Conservation (phyloP, 257 asterid genomes). For the Rehmannia glutinosa region DNA sequence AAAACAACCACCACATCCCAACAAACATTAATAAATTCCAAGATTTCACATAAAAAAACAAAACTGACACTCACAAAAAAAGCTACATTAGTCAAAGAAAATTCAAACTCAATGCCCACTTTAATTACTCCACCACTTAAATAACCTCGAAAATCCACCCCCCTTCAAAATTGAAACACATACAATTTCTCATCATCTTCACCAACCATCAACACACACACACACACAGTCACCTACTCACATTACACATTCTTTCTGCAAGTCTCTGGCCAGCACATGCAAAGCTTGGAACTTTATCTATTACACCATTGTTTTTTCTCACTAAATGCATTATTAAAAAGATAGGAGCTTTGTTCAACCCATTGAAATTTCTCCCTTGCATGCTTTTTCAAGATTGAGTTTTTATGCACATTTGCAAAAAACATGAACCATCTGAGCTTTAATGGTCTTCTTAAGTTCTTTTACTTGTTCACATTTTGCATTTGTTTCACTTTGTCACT, state of each 20-base stretch:
- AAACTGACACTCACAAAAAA: neutral
- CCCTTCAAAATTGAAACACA: slow-evolving; percentile 24
- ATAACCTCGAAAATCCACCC: slow-evolving; percentile 40
- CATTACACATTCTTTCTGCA: slow-evolving; percentile 29
- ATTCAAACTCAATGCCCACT: slow-evolving; percentile 37
- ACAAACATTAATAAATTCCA: slow-evolving; percentile 11
- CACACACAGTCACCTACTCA: slow-evolving; percentile 6
- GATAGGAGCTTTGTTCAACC: slow-evolving; percentile 5
- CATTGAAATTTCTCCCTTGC: neutral
- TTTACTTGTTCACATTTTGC: slow-evolving; percentile 38
- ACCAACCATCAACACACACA: slow-evolving; percentile 13
- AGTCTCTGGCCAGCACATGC: slow-evolving; percentile 27
- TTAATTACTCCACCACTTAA: slow-evolving; percentile 20
- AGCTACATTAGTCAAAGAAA: slow-evolving; percentile 24
- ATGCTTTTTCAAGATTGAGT: slow-evolving; percentile 28
- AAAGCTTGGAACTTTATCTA: neutral
- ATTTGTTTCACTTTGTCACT: slow-evolving; percentile 38
- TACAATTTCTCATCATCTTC: slow-evolving; percentile 28
- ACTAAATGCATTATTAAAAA: neutral
- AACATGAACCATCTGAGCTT: neutral
- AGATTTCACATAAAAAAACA: neutral
- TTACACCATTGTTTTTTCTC: neutral
- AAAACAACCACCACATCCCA: slow-evolving; percentile 23
- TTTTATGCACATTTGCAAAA: slow-evolving; percentile 20
- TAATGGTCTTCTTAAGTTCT: slow-evolving; percentile 14